Conservation (phyloP, 2,329 filamentous ascomycete genomes). For the Ophiostoma tasmaniense region DNA sequence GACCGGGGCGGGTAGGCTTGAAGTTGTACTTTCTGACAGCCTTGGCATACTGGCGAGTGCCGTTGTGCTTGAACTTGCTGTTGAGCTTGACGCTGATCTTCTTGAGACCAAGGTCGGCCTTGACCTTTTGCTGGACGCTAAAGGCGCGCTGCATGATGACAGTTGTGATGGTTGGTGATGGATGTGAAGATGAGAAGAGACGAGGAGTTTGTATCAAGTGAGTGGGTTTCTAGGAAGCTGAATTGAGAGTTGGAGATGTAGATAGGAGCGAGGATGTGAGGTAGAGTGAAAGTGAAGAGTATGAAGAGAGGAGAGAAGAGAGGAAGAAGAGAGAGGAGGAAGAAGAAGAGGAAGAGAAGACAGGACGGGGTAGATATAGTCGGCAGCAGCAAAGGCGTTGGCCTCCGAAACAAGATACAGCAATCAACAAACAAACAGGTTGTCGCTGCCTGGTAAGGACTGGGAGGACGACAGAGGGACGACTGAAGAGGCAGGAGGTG, state of each 20-base stretch:
- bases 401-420: background rate
- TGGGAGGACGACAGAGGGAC: too few species aligned
- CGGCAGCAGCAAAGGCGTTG: background rate
- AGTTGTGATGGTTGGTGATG: background rate
- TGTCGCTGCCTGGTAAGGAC: background rate
- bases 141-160: constrained; percentile 30
- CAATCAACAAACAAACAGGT: background rate
- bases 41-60: constrained; percentile 55
- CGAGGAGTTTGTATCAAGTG: background rate
- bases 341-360: background rate
- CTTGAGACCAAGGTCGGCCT: constrained; percentile 29
- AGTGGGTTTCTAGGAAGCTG: background rate
- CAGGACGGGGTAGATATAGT: background rate
- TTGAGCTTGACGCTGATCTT: constrained; percentile 48
- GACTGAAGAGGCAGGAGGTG: background rate
- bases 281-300: background rate
- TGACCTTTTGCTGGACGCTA: constrained; percentile 29
- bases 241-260: background rate
- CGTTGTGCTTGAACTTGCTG: constrained; percentile 49
- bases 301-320: background rate
- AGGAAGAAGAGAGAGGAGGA: background rate
- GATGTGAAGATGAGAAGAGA: background rate
- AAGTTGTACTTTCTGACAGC: constrained; percentile 47
- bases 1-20: constrained; percentile 37
- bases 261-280: background rate